These are phyloP conservation scores for Neurospora sublineolata DNA, from an alignment of 495 filamentous ascomycete species.

Conservation along the genomic window DNA sequence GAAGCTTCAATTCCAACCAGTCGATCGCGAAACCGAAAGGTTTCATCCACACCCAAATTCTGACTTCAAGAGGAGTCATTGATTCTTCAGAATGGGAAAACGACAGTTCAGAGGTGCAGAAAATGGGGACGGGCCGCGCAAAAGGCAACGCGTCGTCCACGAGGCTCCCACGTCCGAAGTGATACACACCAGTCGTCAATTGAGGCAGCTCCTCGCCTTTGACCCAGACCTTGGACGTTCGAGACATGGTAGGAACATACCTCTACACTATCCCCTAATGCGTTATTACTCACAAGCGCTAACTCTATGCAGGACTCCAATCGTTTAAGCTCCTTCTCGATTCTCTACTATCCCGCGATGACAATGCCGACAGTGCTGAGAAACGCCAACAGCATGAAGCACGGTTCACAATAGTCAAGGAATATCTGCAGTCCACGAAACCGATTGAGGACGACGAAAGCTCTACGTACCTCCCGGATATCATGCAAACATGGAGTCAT, in stretches of 20 bases:
- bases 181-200: slow-evolving; percentile 47
- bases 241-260: slow-evolving; percentile 50
- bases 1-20: neutral
- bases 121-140: slow-evolving; percentile 14
- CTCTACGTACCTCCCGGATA: slow-evolving; percentile 51
- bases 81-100: slow-evolving; percentile 26
- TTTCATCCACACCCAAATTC: neutral
- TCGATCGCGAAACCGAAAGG: neutral
- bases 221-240: slow-evolving; percentile 48
- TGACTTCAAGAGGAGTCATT: neutral
- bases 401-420: slow-evolving; percentile 48
- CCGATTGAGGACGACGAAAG: slow-evolving; percentile 44
- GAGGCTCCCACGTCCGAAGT: slow-evolving; percentile 40
- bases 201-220: slow-evolving; percentile 54
- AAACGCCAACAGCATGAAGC: slow-evolving; percentile 31
- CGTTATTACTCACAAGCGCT: neutral
- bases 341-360: slow-evolving; percentile 45
- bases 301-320: slow-evolving; percentile 44
- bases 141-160: slow-evolving; percentile 28
- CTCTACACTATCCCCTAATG: neutral
- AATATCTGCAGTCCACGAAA: slow-evolving; percentile 60
- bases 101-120: slow-evolving; percentile 25
- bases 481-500: slow-evolving; percentile 72
- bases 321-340: slow-evolving; percentile 69
- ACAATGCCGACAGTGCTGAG: slow-evolving; percentile 18